Base-by-base conservation (phyloP, 148 eudicot species). In the Vaccinium macrocarpon region DNA sequence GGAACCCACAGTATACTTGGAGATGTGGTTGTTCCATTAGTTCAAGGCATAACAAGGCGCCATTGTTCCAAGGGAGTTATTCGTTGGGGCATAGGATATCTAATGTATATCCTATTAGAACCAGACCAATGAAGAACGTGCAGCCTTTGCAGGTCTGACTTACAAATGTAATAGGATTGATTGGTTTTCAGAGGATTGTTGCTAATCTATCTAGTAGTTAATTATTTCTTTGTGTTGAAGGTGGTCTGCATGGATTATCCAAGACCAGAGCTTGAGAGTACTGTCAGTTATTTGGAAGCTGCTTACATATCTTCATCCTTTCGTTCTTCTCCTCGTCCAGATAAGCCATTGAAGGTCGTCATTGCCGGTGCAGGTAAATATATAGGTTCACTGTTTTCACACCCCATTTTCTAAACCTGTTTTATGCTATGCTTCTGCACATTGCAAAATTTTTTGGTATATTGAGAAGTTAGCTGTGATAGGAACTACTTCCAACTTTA, bases 211-310 rank as follows among this genome's bases (percentile, higher is more conserved):
- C 46, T 19, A 23, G 35, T 46, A 19, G 23, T 52, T 68, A 35
- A 25, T 70, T 59, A 55, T 6, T 74, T 82, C 13, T n/a, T 79
- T 82, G 55, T 61, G 70, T 52, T 84, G 42, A 83, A 97, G 99
- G 98, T 95, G 80, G 96, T 93, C 62, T 95, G 99, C 87, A 86
- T 91, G 27, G 99, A 97, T 87, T 95, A 90, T 90, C 99, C 99
- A 78, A 95, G 99, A 88, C 99, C 99, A 29, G 98, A 97, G 84
- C 93, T 97, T 85, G 99, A 97, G 2, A 92, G 89, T 84, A 93
- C 98, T 6, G 90, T 82, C 48, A 93, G 91, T 71, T 97, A 84
- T 85, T 83, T 95, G 88, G 99, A 97, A 87, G 99, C 99, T 88
- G 98, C 95, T 88, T 86, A 85, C 50, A 88, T 95, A 61, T 97